phyloP scores from a whole-genome alignment of 2,329 filamentous ascomycete genomes.

The Fusarium sp. region DNA sequence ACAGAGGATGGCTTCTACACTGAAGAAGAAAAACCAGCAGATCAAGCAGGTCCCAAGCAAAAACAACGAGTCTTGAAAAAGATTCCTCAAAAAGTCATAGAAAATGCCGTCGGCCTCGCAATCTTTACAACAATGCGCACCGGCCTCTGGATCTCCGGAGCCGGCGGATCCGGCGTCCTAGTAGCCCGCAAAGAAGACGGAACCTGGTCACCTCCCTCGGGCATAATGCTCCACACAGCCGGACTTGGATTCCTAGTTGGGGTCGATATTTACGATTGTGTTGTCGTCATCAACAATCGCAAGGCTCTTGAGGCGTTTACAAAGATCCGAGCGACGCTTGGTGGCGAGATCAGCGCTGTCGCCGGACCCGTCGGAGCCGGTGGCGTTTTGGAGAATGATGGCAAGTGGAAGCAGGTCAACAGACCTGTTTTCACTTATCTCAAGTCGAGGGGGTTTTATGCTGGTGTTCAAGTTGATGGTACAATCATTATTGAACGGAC shows the following conservation, averaged over 20 bases:
- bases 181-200: slow-evolving; percentile 73
- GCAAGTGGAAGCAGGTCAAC: slow-evolving; percentile 63
- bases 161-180: slow-evolving; percentile 75
- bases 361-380: slow-evolving; percentile 78
- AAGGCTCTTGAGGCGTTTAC: slow-evolving; percentile 83
- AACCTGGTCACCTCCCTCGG: slow-evolving; percentile 82
- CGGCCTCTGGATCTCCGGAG: slow-evolving; percentile 74
- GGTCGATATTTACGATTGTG: slow-evolving; percentile 89
- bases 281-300: slow-evolving; percentile 84
- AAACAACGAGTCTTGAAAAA: slow-evolving; percentile 63
- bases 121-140: slow-evolving; percentile 79
- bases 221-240: slow-evolving; percentile 83
- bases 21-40: slow-evolving; percentile 48
- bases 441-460: slow-evolving; percentile 89
- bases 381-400: slow-evolving; percentile 74
- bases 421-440: slow-evolving; percentile 73
- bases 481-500: slow-evolving; percentile 85
- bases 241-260: slow-evolving; percentile 84
- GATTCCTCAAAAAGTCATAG: slow-evolving; percentile 69
- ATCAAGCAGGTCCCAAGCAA: slow-evolving; percentile 50
- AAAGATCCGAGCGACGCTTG: slow-evolving; percentile 78
- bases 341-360: slow-evolving; percentile 80
- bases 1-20: slow-evolving; percentile 66
- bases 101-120: slow-evolving; percentile 74
- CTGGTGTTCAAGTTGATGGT: slow-evolving; percentile 86